Evolutionary conservation across 441 rosid species (phyloP), one percentile per base, ranked within the genome.

Genomic region (Adansonia rubrostipa): DNA sequence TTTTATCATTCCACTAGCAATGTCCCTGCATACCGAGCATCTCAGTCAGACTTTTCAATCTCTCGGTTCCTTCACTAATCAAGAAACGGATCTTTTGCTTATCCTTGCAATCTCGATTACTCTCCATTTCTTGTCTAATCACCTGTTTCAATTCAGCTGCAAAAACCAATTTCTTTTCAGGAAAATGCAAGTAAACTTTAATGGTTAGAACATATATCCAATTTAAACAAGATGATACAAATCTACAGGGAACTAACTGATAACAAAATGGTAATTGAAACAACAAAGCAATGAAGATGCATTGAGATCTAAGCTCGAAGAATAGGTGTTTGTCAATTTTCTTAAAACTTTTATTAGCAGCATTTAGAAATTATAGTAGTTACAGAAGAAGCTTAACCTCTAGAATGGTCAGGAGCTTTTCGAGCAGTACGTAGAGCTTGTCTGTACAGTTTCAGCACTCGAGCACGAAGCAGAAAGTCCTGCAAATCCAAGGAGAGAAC

Each of bases 21-120:
- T 80, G 85, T 63, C 96, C 96, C 81, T 94, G 96, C 94, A 94
- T 90, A 71, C 87, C 95, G 20, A 94, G 90, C 89, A 87, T 91
- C 87, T 94, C 96, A 61, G 91, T 92, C 15, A 91, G 85, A 68
- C 84, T 73, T 85, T 89, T 88, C 70, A 92, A 45, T 80, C 93
- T 89, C 85, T 92, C 91, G 69, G 86, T 64, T 60, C 95, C 97
- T 81, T 92, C 97, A 75, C 95, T 91, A n/a, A 94, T 82, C 82
- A 91, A 84, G 83, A 82, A 91, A 14, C 91, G 87, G 68, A 90
- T 85, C 86, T 85, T 91, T 57, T 87, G 95, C 81, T 82, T 90
- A 85, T 91, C 95, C 0, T 77, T 77, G 60, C 95, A 94, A 67
- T 81, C 84, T 60, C 89, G 78, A 80, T 92, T 89, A 70, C 76